Conservation (phyloP, 805 yeast genomes). For the Candida ipomoeae region DNA sequence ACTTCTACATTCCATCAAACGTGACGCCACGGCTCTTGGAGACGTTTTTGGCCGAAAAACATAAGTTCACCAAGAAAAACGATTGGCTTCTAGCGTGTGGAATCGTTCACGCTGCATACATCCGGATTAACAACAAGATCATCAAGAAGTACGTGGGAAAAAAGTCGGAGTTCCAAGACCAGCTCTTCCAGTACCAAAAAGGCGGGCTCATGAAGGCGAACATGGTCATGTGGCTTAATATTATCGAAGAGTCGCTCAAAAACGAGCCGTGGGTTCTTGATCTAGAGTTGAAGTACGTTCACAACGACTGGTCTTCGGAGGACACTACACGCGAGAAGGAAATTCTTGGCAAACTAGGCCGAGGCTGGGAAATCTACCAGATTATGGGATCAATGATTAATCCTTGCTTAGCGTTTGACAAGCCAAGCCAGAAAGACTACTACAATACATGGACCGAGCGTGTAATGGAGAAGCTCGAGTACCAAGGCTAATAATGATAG, state of each 20-base stretch:
- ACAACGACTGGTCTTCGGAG: slow-evolving; percentile 23
- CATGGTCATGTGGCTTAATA: slow-evolving; percentile 47
- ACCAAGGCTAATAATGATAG: too few species aligned
- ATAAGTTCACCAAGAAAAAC: slow-evolving; percentile 48
- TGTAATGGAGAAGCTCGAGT: slow-evolving; percentile 9
- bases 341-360: slow-evolving; percentile 27
- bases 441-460: slow-evolving; percentile 29
- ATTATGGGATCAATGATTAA: slow-evolving; percentile 34
- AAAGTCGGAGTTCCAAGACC: slow-evolving; percentile 44
- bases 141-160: slow-evolving; percentile 47
- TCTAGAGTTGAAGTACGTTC: slow-evolving; percentile 44
- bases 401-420: slow-evolving; percentile 27
- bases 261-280: slow-evolving; percentile 62
- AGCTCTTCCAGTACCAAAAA: slow-evolving; percentile 48
- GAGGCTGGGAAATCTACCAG: slow-evolving; percentile 28
- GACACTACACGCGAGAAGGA: slow-evolving; percentile 24
- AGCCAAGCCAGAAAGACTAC: slow-evolving; percentile 28
- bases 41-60: slow-evolving; percentile 47
- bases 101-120: slow-evolving; percentile 54
- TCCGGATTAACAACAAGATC: slow-evolving; percentile 47
- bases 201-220: slow-evolving; percentile 51
- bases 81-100: slow-evolving; percentile 74
- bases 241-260: slow-evolving; percentile 51
- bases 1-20: slow-evolving; percentile 56
- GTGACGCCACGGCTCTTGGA: slow-evolving; percentile 48